These are phyloP conservation scores for Fraxinus platypoda DNA, from an alignment of 305 asterid species.

Conservation along the genomic window DNA sequence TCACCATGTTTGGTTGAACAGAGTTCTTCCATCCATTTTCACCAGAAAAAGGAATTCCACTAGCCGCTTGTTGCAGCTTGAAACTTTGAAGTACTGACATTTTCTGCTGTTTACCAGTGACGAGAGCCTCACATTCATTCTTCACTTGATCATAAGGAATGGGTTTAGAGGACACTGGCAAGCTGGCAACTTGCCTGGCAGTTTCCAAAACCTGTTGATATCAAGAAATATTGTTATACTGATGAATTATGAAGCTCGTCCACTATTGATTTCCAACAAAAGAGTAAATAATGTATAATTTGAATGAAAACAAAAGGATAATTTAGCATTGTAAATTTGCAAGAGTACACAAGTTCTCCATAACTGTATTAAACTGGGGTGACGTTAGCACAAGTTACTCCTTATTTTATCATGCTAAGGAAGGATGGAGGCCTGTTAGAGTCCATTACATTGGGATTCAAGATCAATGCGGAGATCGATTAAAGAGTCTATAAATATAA, in stretches of 20 bases:
- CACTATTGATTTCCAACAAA: neutral
- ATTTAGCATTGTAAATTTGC: neutral
- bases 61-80: constrained; percentile 41
- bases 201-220: constrained; percentile 45
- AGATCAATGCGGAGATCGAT: neutral
- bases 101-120: constrained; percentile 48
- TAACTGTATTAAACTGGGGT: neutral
- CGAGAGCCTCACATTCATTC: constrained; percentile 52
- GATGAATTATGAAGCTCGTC: neutral
- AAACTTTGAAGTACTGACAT: constrained; percentile 51
- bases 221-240: neutral
- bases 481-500: neutral
- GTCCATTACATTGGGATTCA: neutral
- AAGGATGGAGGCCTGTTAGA: neutral
- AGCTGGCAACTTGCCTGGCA: constrained; percentile 51
- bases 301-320: neutral
- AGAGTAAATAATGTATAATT: neutral
- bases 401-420: neutral
- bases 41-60: neutral
- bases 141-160: constrained; percentile 53
- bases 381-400: neutral
- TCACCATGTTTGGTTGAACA: constrained; percentile 28
- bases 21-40: constrained; percentile 28
- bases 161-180: constrained; percentile 43
- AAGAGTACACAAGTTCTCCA: neutral